Evolutionary conservation across 1,284 basidiomycete species (phyloP), one percentile per base, ranked within the genome.

Genomic region (Cryptococcus sp.): DNA sequence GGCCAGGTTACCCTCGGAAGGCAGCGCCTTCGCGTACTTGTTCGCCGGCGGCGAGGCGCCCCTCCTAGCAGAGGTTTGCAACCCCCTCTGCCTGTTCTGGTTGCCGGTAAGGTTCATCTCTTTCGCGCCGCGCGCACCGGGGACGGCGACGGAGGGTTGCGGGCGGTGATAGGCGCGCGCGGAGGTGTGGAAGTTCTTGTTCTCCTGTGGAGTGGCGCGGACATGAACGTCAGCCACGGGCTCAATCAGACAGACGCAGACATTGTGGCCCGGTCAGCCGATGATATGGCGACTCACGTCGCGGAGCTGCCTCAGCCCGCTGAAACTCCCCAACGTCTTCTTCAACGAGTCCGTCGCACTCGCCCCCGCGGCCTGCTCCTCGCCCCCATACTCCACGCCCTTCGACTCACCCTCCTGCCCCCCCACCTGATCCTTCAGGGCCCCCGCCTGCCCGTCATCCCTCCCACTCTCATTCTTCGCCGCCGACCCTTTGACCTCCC

Each of bases 381-480:
- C 61, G n/a, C 63, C 61, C 33, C 69, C 71, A 54, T 63, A 66
- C 43, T 56, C 52, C 18, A 66, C 70, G 11, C 61, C 64, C 0
- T 55, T 46, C 3, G 55, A 62, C 8, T 53, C 49, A 9, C 53
- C 58, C 60, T 58, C 53, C 63, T 73, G 64, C 56, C 69, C 64
- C 20, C 71, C 70, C 39, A 69, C 60, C 59, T 75, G 64, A 59
- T 72, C 64, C 47, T 59, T 61, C 37, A 69, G 60, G 4, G 60
- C 45, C 9, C 65, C 57, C 24, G 50, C 24, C 28, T 63, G 55
- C 50, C 55, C 53, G 28, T 59, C 39, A 50, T 46, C 55, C 24
- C 45, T 51, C 20, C 44, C 56, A 20, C 47, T 52, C 2, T 54
- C 57, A 9, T 21, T 50, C 23, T 59, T 51, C 9, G 60, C 60